A percentile compares a stretch with the other conserved stretches of the same genome.
These are phyloP conservation scores for Termitomyces sp. DNA, from an alignment of 768 basidiomycete species.

Conservation along the genomic window DNA sequence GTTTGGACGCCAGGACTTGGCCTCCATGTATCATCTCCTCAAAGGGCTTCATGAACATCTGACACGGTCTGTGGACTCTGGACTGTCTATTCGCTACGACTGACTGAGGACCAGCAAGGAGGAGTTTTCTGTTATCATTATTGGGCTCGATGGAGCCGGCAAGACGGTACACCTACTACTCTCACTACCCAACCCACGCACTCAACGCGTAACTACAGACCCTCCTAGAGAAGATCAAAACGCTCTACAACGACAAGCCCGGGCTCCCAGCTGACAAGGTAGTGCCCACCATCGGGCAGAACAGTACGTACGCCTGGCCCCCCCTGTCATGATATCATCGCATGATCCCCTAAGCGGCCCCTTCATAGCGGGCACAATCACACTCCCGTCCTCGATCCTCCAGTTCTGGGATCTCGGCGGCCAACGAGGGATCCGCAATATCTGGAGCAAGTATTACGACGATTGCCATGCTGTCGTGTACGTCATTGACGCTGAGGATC, in stretches of 20 bases:
- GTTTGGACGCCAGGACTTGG: constrained; percentile 16
- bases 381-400: constrained; percentile 88
- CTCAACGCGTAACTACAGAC: constrained; percentile 48
- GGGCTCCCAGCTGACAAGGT: constrained; percentile 93
- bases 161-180: constrained; percentile 65
- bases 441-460: constrained; percentile 94
- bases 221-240: constrained; percentile 91
- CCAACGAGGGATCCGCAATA: constrained; percentile 88
- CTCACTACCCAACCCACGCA: neutral
- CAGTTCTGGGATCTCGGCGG: constrained; percentile 98
- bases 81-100: neutral
- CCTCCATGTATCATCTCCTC: constrained; percentile 87
- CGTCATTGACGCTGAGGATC: constrained; percentile 91
- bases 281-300: constrained; percentile 95
- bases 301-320: constrained; percentile 58
- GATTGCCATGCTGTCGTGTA: constrained; percentile 97
- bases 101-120: constrained; percentile 55
- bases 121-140: constrained; percentile 93
- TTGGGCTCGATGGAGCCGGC: constrained; percentile 90
- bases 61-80: constrained; percentile 54
- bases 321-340: neutral
- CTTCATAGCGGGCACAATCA: constrained; percentile 81
- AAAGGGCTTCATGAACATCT: constrained; percentile 90
- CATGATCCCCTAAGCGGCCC: neutral
- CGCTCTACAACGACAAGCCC: constrained; percentile 81